These are phyloP conservation scores for Aplosporella prunicola DNA, from an alignment of 2,329 filamentous ascomycete genomes.

Conservation along the genomic window DNA sequence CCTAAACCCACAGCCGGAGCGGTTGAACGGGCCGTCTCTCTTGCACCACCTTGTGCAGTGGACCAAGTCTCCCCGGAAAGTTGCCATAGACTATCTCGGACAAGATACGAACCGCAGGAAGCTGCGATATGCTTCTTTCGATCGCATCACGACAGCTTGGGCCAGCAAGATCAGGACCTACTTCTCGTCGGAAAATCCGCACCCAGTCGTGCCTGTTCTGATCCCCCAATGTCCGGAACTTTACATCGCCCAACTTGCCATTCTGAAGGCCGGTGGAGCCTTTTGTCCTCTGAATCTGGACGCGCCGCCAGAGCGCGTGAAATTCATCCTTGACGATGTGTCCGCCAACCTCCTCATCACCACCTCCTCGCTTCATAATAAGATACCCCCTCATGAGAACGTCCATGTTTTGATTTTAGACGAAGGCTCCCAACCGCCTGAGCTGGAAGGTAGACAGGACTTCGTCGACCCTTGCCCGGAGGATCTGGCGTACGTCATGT, in stretches of 20 bases:
- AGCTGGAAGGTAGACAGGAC: too few species aligned
- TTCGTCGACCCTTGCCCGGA: slow-evolving; percentile 4
- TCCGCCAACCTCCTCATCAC: slow-evolving; percentile 60
- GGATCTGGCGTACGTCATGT: slow-evolving; percentile 77
- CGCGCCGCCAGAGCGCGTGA: slow-evolving; percentile 64
- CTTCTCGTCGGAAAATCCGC: slow-evolving; percentile 19
- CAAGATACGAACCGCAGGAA: slow-evolving; percentile 36
- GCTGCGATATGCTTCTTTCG: slow-evolving; percentile 55
- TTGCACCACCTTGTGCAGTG: slow-evolving; percentile 55
- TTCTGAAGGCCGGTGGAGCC: slow-evolving; percentile 71
- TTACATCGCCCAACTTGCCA: slow-evolving; percentile 67
- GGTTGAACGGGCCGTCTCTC: slow-evolving; percentile 45
- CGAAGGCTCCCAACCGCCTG: slow-evolving; percentile 12
- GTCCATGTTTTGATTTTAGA: slow-evolving; percentile 36
- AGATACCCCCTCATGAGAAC: slow-evolving; percentile 27
- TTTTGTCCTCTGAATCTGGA: slow-evolving; percentile 81
- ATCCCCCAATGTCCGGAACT: slow-evolving; percentile 67
- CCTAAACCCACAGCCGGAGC: slow-evolving; percentile 46
- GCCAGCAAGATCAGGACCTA: slow-evolving; percentile 41
- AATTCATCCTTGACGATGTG: slow-evolving; percentile 74
- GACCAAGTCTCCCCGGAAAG: slow-evolving; percentile 19
- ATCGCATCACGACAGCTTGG: slow-evolving; percentile 47
- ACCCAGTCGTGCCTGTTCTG: slow-evolving; percentile 60
- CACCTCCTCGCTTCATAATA: slow-evolving; percentile 36
- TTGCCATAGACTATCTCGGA: slow-evolving; percentile 57